Evolutionary conservation across 805 yeast species (phyloP).

Genomic region (Debaryomyces hansenii): DNA sequence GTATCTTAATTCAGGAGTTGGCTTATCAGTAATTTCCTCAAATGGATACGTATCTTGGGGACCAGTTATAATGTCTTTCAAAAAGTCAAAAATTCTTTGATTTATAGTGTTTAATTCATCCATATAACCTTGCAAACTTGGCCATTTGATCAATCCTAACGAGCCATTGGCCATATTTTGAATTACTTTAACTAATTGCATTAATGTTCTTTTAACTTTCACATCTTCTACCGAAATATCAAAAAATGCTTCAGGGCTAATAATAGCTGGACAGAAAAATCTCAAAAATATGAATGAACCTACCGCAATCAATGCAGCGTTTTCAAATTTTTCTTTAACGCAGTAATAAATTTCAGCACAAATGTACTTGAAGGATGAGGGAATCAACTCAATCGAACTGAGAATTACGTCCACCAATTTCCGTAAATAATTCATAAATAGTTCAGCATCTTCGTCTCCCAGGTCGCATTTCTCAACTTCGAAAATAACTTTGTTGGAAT

Average conservation of each 20-base stretch:
- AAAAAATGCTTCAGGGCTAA: slow-evolving; percentile 71
- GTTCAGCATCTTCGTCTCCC: slow-evolving; percentile 30
- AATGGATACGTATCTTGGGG: slow-evolving; percentile 24
- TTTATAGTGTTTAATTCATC: slow-evolving; percentile 37
- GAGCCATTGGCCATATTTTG: slow-evolving; percentile 89
- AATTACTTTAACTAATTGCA: slow-evolving; percentile 77
- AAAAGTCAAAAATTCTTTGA: slow-evolving; percentile 26
- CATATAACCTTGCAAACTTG: slow-evolving; percentile 44
- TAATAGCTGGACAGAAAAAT: slow-evolving; percentile 87
- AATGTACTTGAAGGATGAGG: slow-evolving; percentile 69
- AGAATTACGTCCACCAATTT: slow-evolving; percentile 61
- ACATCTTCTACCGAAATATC: slow-evolving; percentile 26
- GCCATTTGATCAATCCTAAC: slow-evolving; percentile 63
- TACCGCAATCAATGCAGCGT: slow-evolving; percentile 62
- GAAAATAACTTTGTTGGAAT: slow-evolving; percentile 49
- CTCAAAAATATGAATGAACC: slow-evolving; percentile 87
- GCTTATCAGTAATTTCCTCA: slow-evolving; percentile 22
- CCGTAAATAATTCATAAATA: slow-evolving; percentile 57
- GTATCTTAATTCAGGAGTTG: slow-evolving; percentile 38
- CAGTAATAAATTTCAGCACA: slow-evolving; percentile 63
- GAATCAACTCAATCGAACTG: slow-evolving; percentile 56
- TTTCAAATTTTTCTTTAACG: slow-evolving; percentile 61
- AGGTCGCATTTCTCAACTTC: slow-evolving; percentile 61
- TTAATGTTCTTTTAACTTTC: slow-evolving; percentile 60
- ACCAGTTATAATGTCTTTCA: slow-evolving; percentile 17